Evolutionary conservation across 192 early-diverging fungal genomes (phyloP).

Genomic region (Phlyctochytrium arcticum): DNA sequence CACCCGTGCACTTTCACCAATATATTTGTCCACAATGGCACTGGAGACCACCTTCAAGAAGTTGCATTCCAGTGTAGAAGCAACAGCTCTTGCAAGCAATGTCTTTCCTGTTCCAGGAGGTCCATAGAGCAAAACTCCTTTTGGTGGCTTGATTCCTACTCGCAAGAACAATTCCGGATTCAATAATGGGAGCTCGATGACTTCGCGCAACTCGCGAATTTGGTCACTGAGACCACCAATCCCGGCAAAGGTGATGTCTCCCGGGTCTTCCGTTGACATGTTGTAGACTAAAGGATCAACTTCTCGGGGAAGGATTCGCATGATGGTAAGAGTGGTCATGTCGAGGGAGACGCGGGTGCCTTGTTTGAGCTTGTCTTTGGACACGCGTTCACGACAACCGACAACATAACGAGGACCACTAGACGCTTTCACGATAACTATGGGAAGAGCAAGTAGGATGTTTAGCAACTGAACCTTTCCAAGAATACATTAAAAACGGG

Average conservation of each 20-base stretch:
- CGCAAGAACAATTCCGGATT: conserved; percentile 98
- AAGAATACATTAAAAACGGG: background rate
- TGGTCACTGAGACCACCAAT: conserved; percentile 95
- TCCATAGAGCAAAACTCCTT: conserved; percentile 95
- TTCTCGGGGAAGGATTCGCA: conserved; percentile 96
- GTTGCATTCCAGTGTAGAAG: conserved; percentile 94
- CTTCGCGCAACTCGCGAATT: conserved; percentile 96
- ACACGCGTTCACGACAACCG: conserved; percentile 89
- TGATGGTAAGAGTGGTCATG: conserved; percentile 99
- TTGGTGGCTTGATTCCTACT: conserved; percentile 97
- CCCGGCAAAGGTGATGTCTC: conserved; percentile 90
- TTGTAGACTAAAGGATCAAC: conserved; percentile 99
- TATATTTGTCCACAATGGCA: conserved; percentile 99
- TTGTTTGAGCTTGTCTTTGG: conserved; percentile 92
- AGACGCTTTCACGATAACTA: conserved; percentile 96
- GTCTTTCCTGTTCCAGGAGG: conserved; percentile 99
- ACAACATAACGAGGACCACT: conserved; percentile 97
- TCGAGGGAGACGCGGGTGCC: conserved; percentile 98
- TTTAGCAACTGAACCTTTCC: background rate
- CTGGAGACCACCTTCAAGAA: conserved; percentile 98
- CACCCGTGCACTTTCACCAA: conserved; percentile 96
- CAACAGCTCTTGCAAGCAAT: conserved; percentile 93
- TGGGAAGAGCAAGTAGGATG: background rate
- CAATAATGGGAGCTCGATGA: conserved; percentile 97
- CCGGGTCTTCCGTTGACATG: conserved; percentile 98